Percentiles rank a stretch among this genome's conserved stretches.
phyloP scores from a whole-genome alignment of 2,329 filamentous ascomycete genomes.

The Lachnellula arida region DNA sequence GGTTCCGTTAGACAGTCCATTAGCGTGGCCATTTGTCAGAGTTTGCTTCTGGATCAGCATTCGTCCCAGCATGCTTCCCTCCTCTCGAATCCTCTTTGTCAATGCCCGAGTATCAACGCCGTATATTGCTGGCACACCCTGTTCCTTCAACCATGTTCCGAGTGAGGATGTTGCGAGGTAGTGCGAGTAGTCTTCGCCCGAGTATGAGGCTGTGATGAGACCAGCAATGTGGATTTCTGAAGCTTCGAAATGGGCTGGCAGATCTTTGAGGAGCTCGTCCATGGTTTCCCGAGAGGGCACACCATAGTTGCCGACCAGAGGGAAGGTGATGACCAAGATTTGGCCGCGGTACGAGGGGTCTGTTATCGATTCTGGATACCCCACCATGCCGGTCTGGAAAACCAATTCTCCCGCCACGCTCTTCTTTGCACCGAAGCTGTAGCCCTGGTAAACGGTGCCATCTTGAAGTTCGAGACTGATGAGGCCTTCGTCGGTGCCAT shows the following conservation, averaged over 20 bases:
- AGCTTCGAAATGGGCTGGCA: conserved; percentile 92
- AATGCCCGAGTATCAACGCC: conserved; percentile 90
- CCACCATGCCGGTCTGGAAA: conserved; percentile 99
- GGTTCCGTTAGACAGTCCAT: conserved; percentile 37
- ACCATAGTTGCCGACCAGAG: conserved; percentile 94
- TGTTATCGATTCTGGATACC: conserved; percentile 90
- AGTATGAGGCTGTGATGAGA: conserved; percentile 85
- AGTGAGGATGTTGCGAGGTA: conserved; percentile 87
- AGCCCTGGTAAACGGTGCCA: conserved; percentile 85
- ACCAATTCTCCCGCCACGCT: conserved; percentile 95
- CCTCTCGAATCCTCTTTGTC: conserved; percentile 88
- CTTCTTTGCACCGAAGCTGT: conserved; percentile 93
- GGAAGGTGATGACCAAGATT: conserved; percentile 95
- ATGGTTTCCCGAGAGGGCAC: conserved; percentile 82
- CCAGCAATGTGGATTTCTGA: conserved; percentile 90
- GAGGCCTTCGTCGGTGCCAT: conserved; percentile 49
- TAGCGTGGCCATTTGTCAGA: conserved; percentile 40
- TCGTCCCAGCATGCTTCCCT: conserved; percentile 94
- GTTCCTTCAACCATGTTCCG: conserved; percentile 93
- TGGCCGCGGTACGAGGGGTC: conserved; percentile 87
- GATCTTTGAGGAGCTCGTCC: conserved; percentile 77
- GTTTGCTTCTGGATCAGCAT: conserved; percentile 67
- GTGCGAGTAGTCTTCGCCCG: conserved; percentile 93
- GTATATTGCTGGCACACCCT: conserved; percentile 89
- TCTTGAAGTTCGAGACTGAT: conserved; percentile 91